Percentiles rank a stretch among this genome's conserved stretches.
These are phyloP conservation scores for Sporothrix protearum DNA, from an alignment of 2,329 filamentous ascomycete species.

Conservation along the genomic window DNA sequence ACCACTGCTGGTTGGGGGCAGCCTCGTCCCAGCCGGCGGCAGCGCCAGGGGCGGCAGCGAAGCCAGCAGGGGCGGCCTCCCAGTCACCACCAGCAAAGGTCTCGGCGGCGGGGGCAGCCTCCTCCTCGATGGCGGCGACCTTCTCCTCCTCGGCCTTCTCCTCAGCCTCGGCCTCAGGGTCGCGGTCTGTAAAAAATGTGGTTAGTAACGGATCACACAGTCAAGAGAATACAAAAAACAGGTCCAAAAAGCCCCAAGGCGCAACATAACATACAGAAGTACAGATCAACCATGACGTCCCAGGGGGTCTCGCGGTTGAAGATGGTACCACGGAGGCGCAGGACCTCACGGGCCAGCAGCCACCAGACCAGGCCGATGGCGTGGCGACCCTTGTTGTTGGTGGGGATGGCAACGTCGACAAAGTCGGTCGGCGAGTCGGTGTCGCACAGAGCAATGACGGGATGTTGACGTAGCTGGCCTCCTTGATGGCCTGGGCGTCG, in stretches of 20 bases:
- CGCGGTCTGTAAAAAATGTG: conserved; percentile 64
- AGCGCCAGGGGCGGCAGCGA: conserved; percentile 56
- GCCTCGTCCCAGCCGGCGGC: conserved; percentile 54
- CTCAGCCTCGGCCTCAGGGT: conserved; percentile 98
- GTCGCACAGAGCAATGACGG: conserved; percentile 98
- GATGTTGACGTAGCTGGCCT: conserved; percentile 99
- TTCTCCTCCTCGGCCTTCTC: conserved; percentile 96
- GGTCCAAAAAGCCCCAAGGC: not conserved
- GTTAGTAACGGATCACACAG: conserved; percentile 29
- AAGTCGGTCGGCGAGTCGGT: conserved; percentile 99
- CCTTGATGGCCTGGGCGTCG: conserved; percentile 99
- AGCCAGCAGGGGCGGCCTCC: conserved; percentile 74
- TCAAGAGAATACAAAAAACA: not conserved
- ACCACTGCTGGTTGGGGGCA: conserved; percentile 68
- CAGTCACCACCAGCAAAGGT: conserved; percentile 76
- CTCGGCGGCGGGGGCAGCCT: conserved; percentile 74
- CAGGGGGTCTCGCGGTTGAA: conserved; percentile 93
- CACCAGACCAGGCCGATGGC: conserved; percentile 98
- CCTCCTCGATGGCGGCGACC: conserved; percentile 79
- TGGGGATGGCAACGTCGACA: conserved; percentile 99
- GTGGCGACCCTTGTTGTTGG: conserved; percentile 99
- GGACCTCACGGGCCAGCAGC: conserved; percentile 99
- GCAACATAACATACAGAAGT: conserved; percentile 73
- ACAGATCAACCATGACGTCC: conserved; percentile 99
- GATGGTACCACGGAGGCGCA: conserved; percentile 96